Conservation (phyloP, 2,329 filamentous ascomycete species). For the Saccharata proteae region DNA sequence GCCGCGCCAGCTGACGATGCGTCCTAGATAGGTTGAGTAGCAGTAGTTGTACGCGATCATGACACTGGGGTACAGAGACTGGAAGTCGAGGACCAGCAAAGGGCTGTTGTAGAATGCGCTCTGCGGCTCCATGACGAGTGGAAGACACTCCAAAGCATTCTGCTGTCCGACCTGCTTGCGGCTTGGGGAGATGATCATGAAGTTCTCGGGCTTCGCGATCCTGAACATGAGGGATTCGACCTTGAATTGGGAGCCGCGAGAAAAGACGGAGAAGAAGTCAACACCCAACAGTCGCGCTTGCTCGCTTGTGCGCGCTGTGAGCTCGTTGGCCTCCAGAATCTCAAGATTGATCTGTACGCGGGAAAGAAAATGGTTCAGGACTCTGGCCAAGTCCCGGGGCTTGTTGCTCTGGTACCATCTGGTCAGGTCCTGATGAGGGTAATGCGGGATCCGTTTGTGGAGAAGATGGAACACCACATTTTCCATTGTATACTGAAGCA, state of each 20-base stretch:
- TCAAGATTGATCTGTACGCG: conserved; percentile 76
- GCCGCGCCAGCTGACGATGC: conserved; percentile 78
- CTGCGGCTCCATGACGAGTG: conserved; percentile 93
- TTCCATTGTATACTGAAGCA: conserved; percentile 92
- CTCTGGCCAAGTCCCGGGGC: conserved; percentile 56
- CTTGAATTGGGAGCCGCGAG: conserved; percentile 92
- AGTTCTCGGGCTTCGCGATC: conserved; percentile 94
- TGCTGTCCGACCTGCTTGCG: conserved; percentile 86
- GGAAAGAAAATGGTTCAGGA: conserved; percentile 65
- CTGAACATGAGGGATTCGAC: conserved; percentile 98
- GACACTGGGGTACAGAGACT: conserved; percentile 89
- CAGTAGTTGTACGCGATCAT: conserved; percentile 99
- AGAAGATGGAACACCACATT: conserved; percentile 88
- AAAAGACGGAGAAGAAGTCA: conserved; percentile 95
- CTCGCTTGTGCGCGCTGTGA: conserved; percentile 81
- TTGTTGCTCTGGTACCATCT: conserved; percentile 65
- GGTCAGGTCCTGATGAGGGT: conserved; percentile 66
- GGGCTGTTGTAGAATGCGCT: conserved; percentile 90
- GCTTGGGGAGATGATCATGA: conserved; percentile 78
- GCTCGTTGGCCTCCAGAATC: conserved; percentile 79
- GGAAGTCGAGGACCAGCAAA: conserved; percentile 84
- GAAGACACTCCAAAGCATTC: conserved; percentile 87
- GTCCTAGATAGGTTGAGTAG: conserved; percentile 89
- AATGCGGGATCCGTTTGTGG: conserved; percentile 79
- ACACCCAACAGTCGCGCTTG: conserved; percentile 86